Percentiles rank a stretch among this genome's conserved stretches.
phyloP scores from a whole-genome alignment of 1,284 basidiomycete genomes.

The Bjerkandera adusta region DNA sequence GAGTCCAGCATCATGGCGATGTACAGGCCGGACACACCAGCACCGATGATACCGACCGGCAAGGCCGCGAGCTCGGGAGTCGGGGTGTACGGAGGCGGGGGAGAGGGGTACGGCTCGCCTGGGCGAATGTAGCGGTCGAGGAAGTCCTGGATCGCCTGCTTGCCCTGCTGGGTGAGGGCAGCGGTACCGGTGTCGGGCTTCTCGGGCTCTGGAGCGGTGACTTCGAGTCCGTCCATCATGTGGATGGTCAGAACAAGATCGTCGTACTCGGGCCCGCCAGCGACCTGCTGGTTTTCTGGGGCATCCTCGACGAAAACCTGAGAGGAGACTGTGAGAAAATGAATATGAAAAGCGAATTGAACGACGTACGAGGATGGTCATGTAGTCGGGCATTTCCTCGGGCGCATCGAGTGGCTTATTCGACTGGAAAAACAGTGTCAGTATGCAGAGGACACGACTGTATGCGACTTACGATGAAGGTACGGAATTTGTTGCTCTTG shows the following conservation, averaged over 20 bases:
- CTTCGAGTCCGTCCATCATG: neutral
- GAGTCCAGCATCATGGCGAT: slow-evolving; percentile 35
- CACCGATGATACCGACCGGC: slow-evolving; percentile 26
- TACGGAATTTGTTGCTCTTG: neutral
- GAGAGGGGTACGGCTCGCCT: neutral
- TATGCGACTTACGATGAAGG: neutral
- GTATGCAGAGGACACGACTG: neutral
- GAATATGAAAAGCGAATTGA: neutral
- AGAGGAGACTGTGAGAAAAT: neutral
- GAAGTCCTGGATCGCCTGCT: neutral
- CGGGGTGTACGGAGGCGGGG: neutral
- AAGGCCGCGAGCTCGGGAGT: neutral
- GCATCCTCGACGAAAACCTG: neutral
- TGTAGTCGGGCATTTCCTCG: neutral
- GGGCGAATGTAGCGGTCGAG: neutral
- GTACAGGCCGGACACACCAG: slow-evolving; percentile 33
- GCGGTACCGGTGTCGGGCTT: neutral
- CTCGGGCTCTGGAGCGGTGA: neutral
- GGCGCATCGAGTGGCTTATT: neutral
- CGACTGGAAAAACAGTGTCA: neutral
- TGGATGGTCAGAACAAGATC: neutral
- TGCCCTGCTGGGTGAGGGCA: neutral
- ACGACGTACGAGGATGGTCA: neutral
- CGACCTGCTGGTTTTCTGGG: neutral
- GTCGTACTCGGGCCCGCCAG: neutral